Conservation (phyloP, 768 basidiomycete genomes). For the Podaxis sp. region DNA sequence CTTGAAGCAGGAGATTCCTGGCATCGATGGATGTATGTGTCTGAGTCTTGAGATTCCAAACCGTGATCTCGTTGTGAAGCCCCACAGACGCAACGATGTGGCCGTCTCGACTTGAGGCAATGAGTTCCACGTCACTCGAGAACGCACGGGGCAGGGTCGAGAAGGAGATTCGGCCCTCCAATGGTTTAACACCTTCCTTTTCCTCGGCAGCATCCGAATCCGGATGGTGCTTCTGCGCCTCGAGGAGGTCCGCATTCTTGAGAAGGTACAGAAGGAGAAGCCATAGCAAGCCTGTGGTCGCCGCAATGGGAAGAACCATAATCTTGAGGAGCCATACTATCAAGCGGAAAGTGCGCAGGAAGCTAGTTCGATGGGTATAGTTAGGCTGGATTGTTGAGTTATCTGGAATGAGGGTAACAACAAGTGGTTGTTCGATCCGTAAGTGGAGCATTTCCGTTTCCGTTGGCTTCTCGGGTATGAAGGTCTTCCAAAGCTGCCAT, state of each 20-base stretch:
- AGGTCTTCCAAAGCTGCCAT: slow-evolving; percentile 69
- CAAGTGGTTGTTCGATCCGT: slow-evolving; percentile 75
- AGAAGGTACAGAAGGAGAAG: slow-evolving; percentile 79
- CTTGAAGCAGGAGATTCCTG: slow-evolving; percentile 47
- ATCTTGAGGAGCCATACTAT: slow-evolving; percentile 79
- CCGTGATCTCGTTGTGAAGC: slow-evolving; percentile 70
- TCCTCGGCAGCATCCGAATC: slow-evolving; percentile 37
- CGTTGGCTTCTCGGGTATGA: slow-evolving; percentile 67
- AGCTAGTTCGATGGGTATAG: slow-evolving; percentile 38
- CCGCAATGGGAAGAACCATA: slow-evolving; percentile 79
- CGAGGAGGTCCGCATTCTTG: slow-evolving; percentile 88
- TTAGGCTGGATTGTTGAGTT: slow-evolving; percentile 23
- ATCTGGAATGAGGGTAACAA: slow-evolving; percentile 63
- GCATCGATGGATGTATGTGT: slow-evolving; percentile 48
- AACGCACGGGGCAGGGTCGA: slow-evolving; percentile 79
- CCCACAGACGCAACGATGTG: slow-evolving; percentile 67
- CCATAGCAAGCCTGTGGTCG: slow-evolving; percentile 73
- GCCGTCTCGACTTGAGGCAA: slow-evolving; percentile 72
- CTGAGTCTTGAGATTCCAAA: slow-evolving; percentile 56
- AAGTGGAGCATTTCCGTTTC: slow-evolving; percentile 55
- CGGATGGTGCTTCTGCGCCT: slow-evolving; percentile 71
- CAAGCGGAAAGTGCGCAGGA: slow-evolving; percentile 50
- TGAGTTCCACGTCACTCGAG: slow-evolving; percentile 77
- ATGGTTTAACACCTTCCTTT: slow-evolving; percentile 26
- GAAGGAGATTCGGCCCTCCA: slow-evolving; percentile 52